Conservation (phyloP, 2,329 filamentous ascomycete genomes). For the Xylariaceae sp. region DNA sequence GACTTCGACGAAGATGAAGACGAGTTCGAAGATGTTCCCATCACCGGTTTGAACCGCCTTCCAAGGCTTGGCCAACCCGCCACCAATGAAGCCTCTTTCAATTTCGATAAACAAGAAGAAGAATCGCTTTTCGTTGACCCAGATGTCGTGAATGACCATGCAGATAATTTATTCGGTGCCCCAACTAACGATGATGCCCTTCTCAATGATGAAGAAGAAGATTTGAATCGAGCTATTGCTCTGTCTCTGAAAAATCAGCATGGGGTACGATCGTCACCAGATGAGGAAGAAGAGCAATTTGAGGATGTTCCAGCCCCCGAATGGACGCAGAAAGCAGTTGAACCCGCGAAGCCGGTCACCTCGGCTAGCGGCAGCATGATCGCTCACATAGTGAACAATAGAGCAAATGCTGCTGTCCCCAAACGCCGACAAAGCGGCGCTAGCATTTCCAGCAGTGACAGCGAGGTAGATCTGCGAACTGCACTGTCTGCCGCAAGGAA, state of each 20-base stretch:
- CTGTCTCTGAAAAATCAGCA: conserved; percentile 73
- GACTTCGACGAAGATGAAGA: conserved; percentile 62
- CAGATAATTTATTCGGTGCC: conserved; percentile 21
- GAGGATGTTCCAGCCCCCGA: conserved; percentile 50
- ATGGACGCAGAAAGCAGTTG: conserved; percentile 55
- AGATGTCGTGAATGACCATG: conserved; percentile 15
- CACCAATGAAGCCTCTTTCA: conserved; percentile 22
- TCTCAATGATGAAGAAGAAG: conserved; percentile 47
- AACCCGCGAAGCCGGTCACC: conserved; percentile 47
- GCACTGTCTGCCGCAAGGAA: conserved; percentile 66
- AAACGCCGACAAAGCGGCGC: conserved; percentile 46
- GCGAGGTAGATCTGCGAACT: conserved; percentile 75
- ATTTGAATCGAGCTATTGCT: conserved; percentile 76
- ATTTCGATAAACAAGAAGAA: conserved; percentile 37
- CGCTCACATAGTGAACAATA: conserved; percentile 70
- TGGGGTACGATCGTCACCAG: conserved; percentile 28
- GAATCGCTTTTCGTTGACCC: conserved; percentile 55
- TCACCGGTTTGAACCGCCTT: conserved; percentile 81
- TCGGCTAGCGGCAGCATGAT: conserved; percentile 57
- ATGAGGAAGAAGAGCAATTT: conserved; percentile 40
- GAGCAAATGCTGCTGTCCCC: conserved; percentile 59
- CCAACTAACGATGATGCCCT: conserved; percentile 30
- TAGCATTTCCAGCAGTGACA: conserved; percentile 69
- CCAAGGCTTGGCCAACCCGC: conserved; percentile 51
- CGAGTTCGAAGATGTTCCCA: conserved; percentile 89